Base-by-base conservation (phyloP, 257 asterid species). In the Salvia splendens region DNA sequence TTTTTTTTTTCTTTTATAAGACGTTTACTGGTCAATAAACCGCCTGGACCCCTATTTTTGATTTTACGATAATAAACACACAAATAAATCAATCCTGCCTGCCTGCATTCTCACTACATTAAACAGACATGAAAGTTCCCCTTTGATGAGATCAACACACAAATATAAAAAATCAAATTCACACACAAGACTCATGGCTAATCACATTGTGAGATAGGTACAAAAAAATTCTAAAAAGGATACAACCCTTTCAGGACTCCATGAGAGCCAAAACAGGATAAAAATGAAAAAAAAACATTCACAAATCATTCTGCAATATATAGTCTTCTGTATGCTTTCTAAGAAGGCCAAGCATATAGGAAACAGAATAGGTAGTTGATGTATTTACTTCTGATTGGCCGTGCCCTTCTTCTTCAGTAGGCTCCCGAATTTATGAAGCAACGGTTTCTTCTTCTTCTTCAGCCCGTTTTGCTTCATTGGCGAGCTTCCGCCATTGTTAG, bases 401-500 rank as follows among this genome's bases (percentile, higher is more conserved):
- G 78, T 51, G 68, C 85, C 59, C 79, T 89, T 94, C 91, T 94
- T 94, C 96, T 87, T 91, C 67, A 94, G 85, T 53, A 94, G 79
- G 79, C 68, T 87, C 70, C 98, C 99, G 66, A 94, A 88, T 76
- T 94, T 94, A 11, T 78, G 79, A 75, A 94, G 81, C 82, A 94
- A 78, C 14, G 96, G 87, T 67, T 86, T 94, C 89, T 90, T 90
- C 91, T 91, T 90, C 91, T 91, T 91, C 83, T 88, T 91, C 79
- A 77, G 87, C 62, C 80, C 73, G 56, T 65, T 82, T 71, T 83
- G 82, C 82, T 84, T 85, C 24, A 73, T 12, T 20, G 82, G 85
- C 3, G 90, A 84, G 72, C 71, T 84, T 56, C 69, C 85, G 63
- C 86, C 83, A 50, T 84, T 79, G 28, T 82, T 86, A 36, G 69